Evolutionary conservation across 1,139 yeast species (phyloP).

Genomic region (Nadsonia commutata): DNA sequence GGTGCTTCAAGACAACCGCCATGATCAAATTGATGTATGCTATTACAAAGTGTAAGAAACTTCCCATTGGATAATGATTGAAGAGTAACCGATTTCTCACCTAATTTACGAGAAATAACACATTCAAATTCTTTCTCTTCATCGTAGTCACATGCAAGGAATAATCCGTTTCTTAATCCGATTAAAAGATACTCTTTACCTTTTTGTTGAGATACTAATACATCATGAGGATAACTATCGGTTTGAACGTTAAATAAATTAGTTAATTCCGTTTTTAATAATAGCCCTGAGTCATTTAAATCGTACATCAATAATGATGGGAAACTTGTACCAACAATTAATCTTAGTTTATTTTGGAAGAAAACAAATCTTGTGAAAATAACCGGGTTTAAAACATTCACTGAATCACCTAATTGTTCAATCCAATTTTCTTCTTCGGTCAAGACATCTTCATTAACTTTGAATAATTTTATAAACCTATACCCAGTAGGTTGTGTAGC

Average conservation of each 20-base stretch:
- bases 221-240: background rate
- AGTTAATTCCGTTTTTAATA: background rate
- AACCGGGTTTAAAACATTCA: background rate
- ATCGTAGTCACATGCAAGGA: background rate
- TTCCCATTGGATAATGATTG: background rate
- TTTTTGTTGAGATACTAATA: background rate
- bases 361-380: background rate
- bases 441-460: background rate
- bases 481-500: background rate
- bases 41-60: background rate
- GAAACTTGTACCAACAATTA: background rate
- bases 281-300: background rate
- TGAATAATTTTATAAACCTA: background rate
- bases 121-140: background rate
- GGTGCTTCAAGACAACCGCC: background rate
- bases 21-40: background rate
- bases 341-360: background rate
- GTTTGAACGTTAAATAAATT: background rate
- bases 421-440: background rate
- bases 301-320: background rate
- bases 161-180: background rate
- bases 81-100: background rate
- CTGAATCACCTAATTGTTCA: background rate
- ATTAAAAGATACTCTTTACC: background rate
- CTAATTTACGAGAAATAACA: background rate